Evolutionary conservation across 2,329 filamentous ascomycete species (phyloP), one percentile per base, ranked within the genome.

Genomic region (Magnaporthiopsis rhizophila): DNA sequence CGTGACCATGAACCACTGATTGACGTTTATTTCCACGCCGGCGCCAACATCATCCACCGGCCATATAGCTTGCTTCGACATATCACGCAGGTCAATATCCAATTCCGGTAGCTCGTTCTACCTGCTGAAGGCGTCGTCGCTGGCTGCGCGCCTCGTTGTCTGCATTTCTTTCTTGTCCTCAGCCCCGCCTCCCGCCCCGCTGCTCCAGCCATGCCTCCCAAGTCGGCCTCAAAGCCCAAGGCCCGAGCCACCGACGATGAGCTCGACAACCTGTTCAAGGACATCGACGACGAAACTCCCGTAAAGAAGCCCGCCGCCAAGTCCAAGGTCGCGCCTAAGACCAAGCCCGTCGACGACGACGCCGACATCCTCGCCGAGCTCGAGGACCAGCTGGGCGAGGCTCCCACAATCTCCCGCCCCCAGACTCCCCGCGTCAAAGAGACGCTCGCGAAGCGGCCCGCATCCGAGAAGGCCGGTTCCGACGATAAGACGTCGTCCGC

Each of bases 351-450:
- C 34, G 72, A 78, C 68, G 69, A 71, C 69, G 83, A 88, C 71
- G 84, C 91, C 70, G 92, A 97, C 74, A 86, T 94, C 65, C 84
- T 98, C 56, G 92, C 92, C 67, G 93, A 97, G 71, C 85, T 98
- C 66, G 91, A 96, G 74, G 88, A 88, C 70, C 77, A 85, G 73
- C 85, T 96, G 58, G 91, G 86, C 71, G 83, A 86, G 64, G 87
- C 90, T 74, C 81, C 88, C 72, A 84, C 90, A 38, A 72, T 80
- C 67, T 87, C 87, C 68, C 87, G 93, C 61, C 91, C 94, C 21
- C 89, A 91, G 71, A 98, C 94, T 1, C 95, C 94, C 56, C 89
- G 91, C 69, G 75, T 86, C 73, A 84, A 85, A 69, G 86, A 83
- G 66, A 75, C 79, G 64, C 75, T 77, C 24, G 73, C 77, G 53